phyloP scores from a whole-genome alignment of 2,329 filamentous ascomycete species.

The Diaporthe longicolla region DNA sequence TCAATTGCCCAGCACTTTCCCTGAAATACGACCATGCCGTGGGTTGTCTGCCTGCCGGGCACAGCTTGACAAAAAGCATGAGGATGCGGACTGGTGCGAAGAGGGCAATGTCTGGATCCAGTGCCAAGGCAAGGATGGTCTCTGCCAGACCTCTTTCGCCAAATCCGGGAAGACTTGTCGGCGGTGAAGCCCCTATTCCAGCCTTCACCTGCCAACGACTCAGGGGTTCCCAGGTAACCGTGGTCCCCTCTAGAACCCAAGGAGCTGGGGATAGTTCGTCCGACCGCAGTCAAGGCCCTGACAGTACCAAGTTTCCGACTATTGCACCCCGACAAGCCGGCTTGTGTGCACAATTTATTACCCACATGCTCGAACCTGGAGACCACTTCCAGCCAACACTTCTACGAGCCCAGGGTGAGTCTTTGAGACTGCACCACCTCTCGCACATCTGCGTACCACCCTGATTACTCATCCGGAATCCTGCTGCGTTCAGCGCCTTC shows the following conservation, averaged over 20 bases:
- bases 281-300: not conserved
- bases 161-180: conserved; percentile 2
- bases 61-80: not conserved
- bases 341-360: not conserved
- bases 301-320: not conserved
- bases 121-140: conserved; percentile 24
- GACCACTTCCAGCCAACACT: too few relatives aligned
- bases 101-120: conserved; percentile 1
- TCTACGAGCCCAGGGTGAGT: not conserved
- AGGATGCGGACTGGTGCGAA: not conserved
- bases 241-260: not conserved
- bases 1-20: not conserved
- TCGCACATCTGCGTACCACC: not conserved
- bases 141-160: conserved; percentile 16
- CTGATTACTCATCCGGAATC: not conserved
- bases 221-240: not conserved
- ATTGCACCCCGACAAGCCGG: not conserved
- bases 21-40: not conserved
- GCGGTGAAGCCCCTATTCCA: conserved; percentile 31
- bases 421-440: not conserved
- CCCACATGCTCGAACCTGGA: not conserved
- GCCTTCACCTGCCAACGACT: conserved; percentile 6
- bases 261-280: not conserved
- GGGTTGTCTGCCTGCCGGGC: not conserved
- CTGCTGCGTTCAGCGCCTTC: not conserved